Evolutionary conservation across 495 filamentous ascomycete genomes (phyloP), one percentile per base, ranked within the genome.

Genomic region (Neurospora sp.): DNA sequence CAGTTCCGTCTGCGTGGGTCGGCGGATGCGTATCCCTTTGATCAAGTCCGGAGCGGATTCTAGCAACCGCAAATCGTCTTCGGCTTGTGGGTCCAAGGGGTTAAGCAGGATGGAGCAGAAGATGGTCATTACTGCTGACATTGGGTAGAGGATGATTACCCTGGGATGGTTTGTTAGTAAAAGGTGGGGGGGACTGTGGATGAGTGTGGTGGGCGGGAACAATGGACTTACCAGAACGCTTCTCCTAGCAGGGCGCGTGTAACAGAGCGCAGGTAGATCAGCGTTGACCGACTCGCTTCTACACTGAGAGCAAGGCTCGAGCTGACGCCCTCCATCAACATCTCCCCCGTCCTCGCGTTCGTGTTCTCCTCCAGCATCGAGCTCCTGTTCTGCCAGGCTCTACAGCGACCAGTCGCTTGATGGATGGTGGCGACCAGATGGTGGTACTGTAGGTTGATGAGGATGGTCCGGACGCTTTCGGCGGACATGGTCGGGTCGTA

Each of bases 341-440:
- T 18, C 69, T 78, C 80, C 39, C 77, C 78, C 16, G 76, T 78
- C 65, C 69, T 40, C 6, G 31, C 70, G 20, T 20, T 37, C 35
- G 65, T 70, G 44, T 61, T n/a, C 3, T 81, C 38, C 8, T 73
- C 71, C 5, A 41, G 8, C 22, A 47, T 31, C n/a, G 53, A 27
- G 27, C 53, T 65, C 53, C 27, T 14, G 53, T 7, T 35, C 53
- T 65, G 53, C 76, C 74, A 76, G 38, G 85, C 77, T 40, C 82
- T 78, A 74, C 84, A 87, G 12, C 85, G 74, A 22, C 83, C 83
- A 68, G 84, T 87, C 8, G 86, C 85, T 22, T 82, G 78, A 73
- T 87, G 86, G 71, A 88, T 87, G 27, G 84, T 82, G 6, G 81
- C 83, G 77, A 87, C 81, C 71, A 85, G 84, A 41, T 86, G 78